Base-by-base conservation (phyloP, 495 filamentous ascomycete genomes). In the Aspergillus nanangensis region DNA sequence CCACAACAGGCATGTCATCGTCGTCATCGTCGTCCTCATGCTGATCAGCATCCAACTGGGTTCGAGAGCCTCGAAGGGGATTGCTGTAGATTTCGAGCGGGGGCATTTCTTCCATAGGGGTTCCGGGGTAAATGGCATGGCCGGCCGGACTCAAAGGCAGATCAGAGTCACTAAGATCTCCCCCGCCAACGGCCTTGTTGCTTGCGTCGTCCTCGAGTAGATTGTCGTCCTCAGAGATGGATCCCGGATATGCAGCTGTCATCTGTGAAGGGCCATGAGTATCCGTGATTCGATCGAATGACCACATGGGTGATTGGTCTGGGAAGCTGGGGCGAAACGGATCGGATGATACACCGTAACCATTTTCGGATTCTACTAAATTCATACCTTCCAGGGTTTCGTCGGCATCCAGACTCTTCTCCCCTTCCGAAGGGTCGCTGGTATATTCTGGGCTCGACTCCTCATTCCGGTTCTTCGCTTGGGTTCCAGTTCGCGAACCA, bases 401-500 rank as follows among this genome's bases (percentile, higher is more conserved):
- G 31, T 44, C 42, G 27, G 29, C 42, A 13, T 27, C 58, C 14
- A 59, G 39, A 47, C 47, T 52, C 38, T 39, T 45, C 41, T 58
- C 58, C 19, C 55, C 58, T 25, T 45, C 50, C 32, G 58, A 18
- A 18, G 50, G 55, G 45, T 45, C 52, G 41, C 55, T 45, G 3
- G 51, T 51, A 23, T 59, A 57, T 19, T 54, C 53, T 23, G 60
- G 53, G 2, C 45, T 49, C 39, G 47, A 45, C 24, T 61, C 58
- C 20, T 63, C 56, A 50, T 51, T 55, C 35, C 44, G 55, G 38
- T 56, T 65, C 58, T 54, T 66, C 55, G 48, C 50, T 57, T 34
- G 64, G 44, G 44, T 56, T 55, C 54, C 64, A 51, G 45, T 55
- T 58, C 37, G 60, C 66, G 62, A 69, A 78, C 82, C 81, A 84